These are phyloP conservation scores for Citrus reticulata DNA, from an alignment of 345 rosid species.

Conservation along the genomic window DNA sequence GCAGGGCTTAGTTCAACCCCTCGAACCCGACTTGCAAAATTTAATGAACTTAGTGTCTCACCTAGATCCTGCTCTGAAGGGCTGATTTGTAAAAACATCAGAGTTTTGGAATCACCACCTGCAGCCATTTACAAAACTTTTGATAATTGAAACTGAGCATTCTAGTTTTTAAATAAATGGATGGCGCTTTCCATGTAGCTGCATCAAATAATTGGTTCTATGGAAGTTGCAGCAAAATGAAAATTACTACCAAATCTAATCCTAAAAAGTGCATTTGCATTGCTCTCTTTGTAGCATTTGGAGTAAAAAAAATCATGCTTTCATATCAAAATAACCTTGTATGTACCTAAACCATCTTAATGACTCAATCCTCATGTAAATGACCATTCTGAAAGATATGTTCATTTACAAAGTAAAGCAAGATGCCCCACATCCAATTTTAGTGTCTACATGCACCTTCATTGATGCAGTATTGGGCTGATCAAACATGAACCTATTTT, in stretches of 20 bases:
- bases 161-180: neutral
- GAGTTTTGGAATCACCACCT: constrained; percentile 46
- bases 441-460: neutral
- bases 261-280: neutral
- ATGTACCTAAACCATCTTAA: neutral
- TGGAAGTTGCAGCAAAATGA: neutral
- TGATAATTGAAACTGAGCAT: neutral
- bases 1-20: constrained; percentile 37
- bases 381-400: neutral
- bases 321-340: neutral
- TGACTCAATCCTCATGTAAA: neutral
- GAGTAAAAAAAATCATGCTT: neutral
- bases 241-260: neutral
- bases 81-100: constrained; percentile 50
- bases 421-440: neutral
- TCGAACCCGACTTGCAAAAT: constrained; percentile 45
- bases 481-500: neutral
- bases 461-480: neutral
- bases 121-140: constrained; percentile 2
- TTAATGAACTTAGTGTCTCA: constrained; percentile 46
- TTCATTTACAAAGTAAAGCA: neutral
- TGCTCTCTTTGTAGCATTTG: neutral
- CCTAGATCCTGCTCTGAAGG: constrained; percentile 37
- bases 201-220: neutral
- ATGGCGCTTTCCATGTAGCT: neutral